Percentiles rank a stretch among this genome's conserved stretches.
Conservation (phyloP, 208 protist genomes). For the Crithidia bombi region DNA sequence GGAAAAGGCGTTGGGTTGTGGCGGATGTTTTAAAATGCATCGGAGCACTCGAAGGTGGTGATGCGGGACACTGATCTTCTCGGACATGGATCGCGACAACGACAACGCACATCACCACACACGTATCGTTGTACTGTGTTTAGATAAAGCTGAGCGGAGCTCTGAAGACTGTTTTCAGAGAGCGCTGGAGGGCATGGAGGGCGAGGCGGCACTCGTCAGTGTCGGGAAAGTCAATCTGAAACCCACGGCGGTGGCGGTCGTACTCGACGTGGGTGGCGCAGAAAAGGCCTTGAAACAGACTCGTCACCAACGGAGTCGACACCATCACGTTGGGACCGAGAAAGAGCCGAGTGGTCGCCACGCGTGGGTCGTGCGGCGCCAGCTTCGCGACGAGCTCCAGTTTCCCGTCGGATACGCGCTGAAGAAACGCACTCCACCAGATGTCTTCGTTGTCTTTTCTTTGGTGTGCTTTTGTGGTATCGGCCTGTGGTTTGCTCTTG, state of each 20-base stretch:
- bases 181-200: slow-evolving; percentile 69
- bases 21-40: too few relatives aligned
- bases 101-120: not conserved
- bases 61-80: too few relatives aligned
- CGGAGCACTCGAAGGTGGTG: too few relatives aligned
- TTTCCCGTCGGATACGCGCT: not conserved
- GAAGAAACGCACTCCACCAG: slow-evolving; percentile 21
- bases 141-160: slow-evolving; percentile 30
- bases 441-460: not conserved
- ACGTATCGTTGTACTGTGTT: not conserved
- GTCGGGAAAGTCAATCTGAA: slow-evolving; percentile 54
- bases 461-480: not conserved
- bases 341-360: slow-evolving; percentile 33
- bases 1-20: too few relatives aligned
- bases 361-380: slow-evolving; percentile 42
- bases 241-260: slow-evolving; percentile 27
- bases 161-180: slow-evolving; percentile 59
- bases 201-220: slow-evolving; percentile 41
- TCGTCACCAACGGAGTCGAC: slow-evolving; percentile 61
- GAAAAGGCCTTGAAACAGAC: slow-evolving; percentile 71
- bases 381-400: slow-evolving; percentile 28
- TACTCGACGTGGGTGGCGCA: slow-evolving; percentile 49
- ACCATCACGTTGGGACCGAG: slow-evolving; percentile 67
- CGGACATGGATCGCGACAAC: not conserved
- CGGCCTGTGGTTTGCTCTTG: not conserved